Conservation (phyloP, 2,329 filamentous ascomycete species). For the Hymenoscyphus salicellus region DNA sequence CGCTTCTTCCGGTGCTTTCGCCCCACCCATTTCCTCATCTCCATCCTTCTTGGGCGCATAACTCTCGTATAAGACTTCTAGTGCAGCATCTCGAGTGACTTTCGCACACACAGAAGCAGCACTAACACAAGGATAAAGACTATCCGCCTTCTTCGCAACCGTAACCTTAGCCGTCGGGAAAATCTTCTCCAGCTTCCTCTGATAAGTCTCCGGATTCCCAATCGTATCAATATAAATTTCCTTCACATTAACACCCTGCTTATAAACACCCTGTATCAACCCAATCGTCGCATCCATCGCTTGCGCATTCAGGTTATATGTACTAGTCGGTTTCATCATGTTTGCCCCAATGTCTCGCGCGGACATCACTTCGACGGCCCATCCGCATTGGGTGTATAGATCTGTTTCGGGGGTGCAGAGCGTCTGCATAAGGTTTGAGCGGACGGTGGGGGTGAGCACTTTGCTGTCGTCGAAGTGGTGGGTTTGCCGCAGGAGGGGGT, state of each 20-base stretch:
- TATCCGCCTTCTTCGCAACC: constrained; percentile 89
- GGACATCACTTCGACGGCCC: constrained; percentile 77
- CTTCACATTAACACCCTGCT: constrained; percentile 73
- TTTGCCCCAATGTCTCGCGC: constrained; percentile 49
- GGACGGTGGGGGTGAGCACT: constrained; percentile 76
- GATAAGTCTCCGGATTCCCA: constrained; percentile 77
- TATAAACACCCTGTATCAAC: constrained; percentile 74
- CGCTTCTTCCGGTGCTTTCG: constrained; percentile 39
- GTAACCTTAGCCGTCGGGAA: constrained; percentile 76
- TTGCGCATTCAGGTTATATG: constrained; percentile 93
- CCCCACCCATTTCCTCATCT: constrained; percentile 24
- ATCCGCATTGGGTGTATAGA: constrained; percentile 67
- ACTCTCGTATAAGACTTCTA: constrained; percentile 69
- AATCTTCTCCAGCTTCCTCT: constrained; percentile 75
- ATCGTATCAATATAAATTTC: constrained; percentile 97
- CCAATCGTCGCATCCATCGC: constrained; percentile 87
- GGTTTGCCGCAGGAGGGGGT: constrained; percentile 70
- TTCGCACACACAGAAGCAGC: constrained; percentile 94
- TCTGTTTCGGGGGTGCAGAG: constrained; percentile 67
- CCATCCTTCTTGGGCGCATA: constrained; percentile 33
- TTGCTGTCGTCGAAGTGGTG: constrained; percentile 96
- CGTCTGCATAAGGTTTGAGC: constrained; percentile 64
- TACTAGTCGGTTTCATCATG: constrained; percentile 40
- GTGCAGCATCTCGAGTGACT: constrained; percentile 85
- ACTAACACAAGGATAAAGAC: constrained; percentile 86